Evolutionary conservation across 225 moss, liverwort and hornwort species (phyloP), one percentile per base, ranked within the genome.

Genomic region (Pseudoscleropodium purum): DNA sequence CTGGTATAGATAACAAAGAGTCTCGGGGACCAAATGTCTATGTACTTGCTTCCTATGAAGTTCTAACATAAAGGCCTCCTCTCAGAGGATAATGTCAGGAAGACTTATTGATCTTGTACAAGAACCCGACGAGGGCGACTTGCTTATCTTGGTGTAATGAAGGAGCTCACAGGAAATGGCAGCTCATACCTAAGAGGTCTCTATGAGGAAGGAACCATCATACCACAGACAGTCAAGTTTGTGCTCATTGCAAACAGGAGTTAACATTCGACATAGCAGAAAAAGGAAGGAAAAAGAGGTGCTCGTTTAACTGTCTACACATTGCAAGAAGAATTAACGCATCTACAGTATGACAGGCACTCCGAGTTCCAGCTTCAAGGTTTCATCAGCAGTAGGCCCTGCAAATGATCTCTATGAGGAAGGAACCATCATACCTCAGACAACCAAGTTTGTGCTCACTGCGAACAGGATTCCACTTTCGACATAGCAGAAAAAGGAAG

Each of bases 291-390:
- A 41, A 7, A 60, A 27, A 29, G 19, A 41, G 60, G 60, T 29
- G 31, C 12, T 80, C 37, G 18, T 60, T 43, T 54, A 10, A 65
- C 65, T 18, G 34, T 65, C 65, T 78, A 43, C 29, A 68, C 45
- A 49, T 41, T 74, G 69, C 65, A 57, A 57, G 57, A 85, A 49
- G 85, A 47, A 60, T 61, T 57, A 60, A 36, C 43, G 27, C 79
- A 39, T 31, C 84, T 85, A 93, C 76, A 89, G 7, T 34, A 56
- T 18, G 41, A 91, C 88, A 39, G 91, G 63, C 66, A 67, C 89
- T 68, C 92, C 91, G 45, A 91, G 86, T 83, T 93, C 92, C 31
- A 93, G 89, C 93, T 92, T 93, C 92, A 93, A 85, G 61, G 92
- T 91, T 39, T 93, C 92, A 36, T 91, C 91, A 21, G 93, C 85